Evolutionary conservation across 306 rosid genomes (phyloP), one percentile per base, ranked within the genome.

Genomic region (Lathyrus tuberosus): DNA sequence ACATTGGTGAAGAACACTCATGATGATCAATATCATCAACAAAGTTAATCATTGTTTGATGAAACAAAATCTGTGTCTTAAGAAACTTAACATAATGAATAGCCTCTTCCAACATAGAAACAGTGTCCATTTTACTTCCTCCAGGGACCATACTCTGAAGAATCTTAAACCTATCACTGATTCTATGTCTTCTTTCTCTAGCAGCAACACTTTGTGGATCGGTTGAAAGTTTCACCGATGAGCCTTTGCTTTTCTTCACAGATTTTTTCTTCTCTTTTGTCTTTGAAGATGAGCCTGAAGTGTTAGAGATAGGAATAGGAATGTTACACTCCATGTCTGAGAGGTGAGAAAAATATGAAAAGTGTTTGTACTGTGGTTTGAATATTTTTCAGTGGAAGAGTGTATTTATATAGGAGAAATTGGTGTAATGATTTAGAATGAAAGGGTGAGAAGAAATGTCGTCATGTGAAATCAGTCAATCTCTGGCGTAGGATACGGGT

Each of bases 181-280:
- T 93, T 30, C 98, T 62, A 48, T 93, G 98, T 76, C 98, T 76
- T 65, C 98, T 73, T 67, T 90, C 94, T 22, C 98, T 77, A 0
- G 98, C 98, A 0, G 98, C 98, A 62, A 93, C 91, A 71, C 98
- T 90, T 38, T 93, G 98, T 11, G 98, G 97, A 60, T 93, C 97
- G 2, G 94, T 93, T 0, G 98, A 93, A 8, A 93, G 96, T 80
- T 75, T 88, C 87, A 85, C 58, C 0, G 63, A 57, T 6, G 41
- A 6, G 75, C 76, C 78, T 5, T 70, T 83, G 70, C 30, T 73
- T 52, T 80, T 78, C 56, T 47, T 81, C 83, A 10, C 49, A 49
- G 58, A 16, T 56, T 79, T 81, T 15, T 76, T 71, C 77, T 74
- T 58, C 37, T 73, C 31, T 15, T 65, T 73, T 62, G 76, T 40